Conservation (phyloP, 306 rosid species). For the Dicorynia guianensis region DNA sequence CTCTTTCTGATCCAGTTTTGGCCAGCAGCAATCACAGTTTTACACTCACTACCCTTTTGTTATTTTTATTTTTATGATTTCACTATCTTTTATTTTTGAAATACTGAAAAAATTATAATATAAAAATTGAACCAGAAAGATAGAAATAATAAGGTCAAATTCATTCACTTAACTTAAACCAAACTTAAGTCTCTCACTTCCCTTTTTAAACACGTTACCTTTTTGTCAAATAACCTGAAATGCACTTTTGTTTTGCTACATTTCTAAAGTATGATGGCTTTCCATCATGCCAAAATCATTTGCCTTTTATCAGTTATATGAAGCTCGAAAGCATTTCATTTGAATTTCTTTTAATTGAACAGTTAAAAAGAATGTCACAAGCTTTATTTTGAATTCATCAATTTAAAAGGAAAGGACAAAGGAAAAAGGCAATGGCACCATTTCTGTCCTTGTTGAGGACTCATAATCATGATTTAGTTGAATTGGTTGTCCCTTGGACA, state of each 20-base stretch:
- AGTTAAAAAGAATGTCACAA: not conserved
- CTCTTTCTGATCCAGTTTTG: not conserved
- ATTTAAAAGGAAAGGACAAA: not conserved
- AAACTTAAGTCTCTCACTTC: too few species aligned
- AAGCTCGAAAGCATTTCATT: not conserved
- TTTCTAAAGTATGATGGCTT: not conserved
- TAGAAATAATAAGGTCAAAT: too few species aligned
- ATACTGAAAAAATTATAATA: too few species aligned
- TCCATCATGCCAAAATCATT: constrained; percentile 12
- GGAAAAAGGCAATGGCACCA: too few species aligned
- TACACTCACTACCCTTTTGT: too few species aligned
- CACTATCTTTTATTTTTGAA: too few species aligned
- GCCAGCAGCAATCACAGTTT: not conserved
- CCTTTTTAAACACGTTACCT: not conserved
- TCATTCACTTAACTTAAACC: too few species aligned
- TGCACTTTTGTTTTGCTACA: not conserved
- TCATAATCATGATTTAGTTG: not conserved
- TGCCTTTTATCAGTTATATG: not conserved
- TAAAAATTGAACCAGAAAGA: too few species aligned
- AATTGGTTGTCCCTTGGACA: not conserved
- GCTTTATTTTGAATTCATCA: not conserved
- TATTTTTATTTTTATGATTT: too few species aligned
- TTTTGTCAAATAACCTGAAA: not conserved
- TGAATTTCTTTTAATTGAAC: not conserved
- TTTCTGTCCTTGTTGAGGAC: not conserved